Evolutionary conservation across 768 basidiomycete genomes (phyloP), one percentile per base, ranked within the genome.

Genomic region (Collybiopsis luxurians): DNA sequence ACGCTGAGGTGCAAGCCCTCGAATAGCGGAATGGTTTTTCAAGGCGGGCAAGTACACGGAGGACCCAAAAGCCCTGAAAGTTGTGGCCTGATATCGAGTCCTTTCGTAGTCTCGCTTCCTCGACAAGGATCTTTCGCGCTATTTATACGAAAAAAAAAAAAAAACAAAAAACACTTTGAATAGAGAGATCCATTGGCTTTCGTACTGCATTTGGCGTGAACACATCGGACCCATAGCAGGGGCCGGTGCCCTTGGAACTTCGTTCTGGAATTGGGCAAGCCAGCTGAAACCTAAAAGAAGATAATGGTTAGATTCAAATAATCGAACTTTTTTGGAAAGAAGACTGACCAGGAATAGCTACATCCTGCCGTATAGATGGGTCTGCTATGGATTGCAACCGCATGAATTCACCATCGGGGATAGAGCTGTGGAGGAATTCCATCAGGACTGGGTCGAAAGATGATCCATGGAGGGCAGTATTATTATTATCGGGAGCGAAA

Each of bases 381-480:
- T 85, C 79, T 15, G 77, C 72, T 63, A 87, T 66, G 28, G 81
- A 77, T 61, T 85, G 83, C 64, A 86, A 79, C 26, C 83, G 82
- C 67, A 87, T 62, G 26, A 87, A 78, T 39, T 83, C 82, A 17
- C 75, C 71, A 2, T 78, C 70, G 1, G 72, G 63, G 55, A 74
- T 66, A 53, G 69, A 61, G n/a, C 26, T 39, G 7, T 48, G 47
- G 6, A 54, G 39, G 27, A 43, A 54, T 7, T 42, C 53, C 43
- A 45, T 54, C n/a, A 44, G 21, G 21, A 19, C 23, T 21, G 34
- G n/a, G 27, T 47, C 44, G 26, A 21, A 55, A 24, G 28, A 27
- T 31, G 54, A 34, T n/a, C 43, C 42, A 11, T 28, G 53, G 6
- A 44, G 43, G 7, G 40, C 43, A 26, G 19, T 23, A 17, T 9